Evolutionary conservation across 192 early-diverging fungal species (phyloP), one percentile per base, ranked within the genome.

Genomic region (Fimicolochytrium jonesii): DNA sequence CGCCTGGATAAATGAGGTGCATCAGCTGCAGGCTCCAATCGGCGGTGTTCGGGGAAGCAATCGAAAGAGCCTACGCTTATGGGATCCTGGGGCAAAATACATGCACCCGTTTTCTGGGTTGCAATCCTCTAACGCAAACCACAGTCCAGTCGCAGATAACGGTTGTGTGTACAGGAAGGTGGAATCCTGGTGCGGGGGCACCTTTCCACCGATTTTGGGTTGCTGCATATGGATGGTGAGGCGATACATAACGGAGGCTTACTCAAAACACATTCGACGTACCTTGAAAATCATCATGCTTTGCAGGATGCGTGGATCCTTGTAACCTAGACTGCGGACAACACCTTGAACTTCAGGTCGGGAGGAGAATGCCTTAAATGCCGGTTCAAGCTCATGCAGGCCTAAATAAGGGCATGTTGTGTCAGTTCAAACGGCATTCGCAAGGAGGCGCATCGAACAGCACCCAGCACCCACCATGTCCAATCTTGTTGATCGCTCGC

Each of bases 81-180:
- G 92, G 11, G 90, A 91, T 7, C 90, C 91, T 15, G 88, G 89
- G 1, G 87, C 69, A 70, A 91, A 93, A 31, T 80, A 86, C 62
- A 97, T 85, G 49, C 92, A 93, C 0, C 94, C 94, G 61, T 97
- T 94, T 26, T 77, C 67, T 6, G 79, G 64, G 1, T 90, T 93
- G 75, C 92, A 94, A 61, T 97, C 90, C 56, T 97, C 92, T 2
- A 97, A 74, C 1, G 94, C 92, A 66, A 94, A 87, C 94, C 94
- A 94, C 60, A 92, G 87, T 6, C 92, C 90, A 6, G 83, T 77
- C 0, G 92, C 92, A 0, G 90, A 92, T 10, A 81, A 70, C 3
- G 94, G 92, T 26, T 88, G 69, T 0, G 94, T 97, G 69, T 90
- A 94, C 54, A 97, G 74, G 68, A 97, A 97, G 6, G 90, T 89